phyloP scores from a whole-genome alignment of 129 eudicot species.

The Flaveria ramosissima region DNA sequence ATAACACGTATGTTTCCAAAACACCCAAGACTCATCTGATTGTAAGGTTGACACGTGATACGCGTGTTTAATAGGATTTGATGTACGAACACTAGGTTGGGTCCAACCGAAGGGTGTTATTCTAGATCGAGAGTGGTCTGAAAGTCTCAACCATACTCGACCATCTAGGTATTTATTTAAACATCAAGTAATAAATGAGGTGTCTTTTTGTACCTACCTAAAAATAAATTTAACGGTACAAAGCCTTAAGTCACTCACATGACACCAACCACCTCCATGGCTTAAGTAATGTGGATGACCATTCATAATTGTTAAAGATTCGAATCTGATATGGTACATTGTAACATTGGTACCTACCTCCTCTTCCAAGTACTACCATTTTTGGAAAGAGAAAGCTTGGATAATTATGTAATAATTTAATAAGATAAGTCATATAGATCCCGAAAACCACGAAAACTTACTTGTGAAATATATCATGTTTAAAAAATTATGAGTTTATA shows the following conservation, averaged over 20 bases:
- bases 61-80: neutral
- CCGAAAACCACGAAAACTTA: neutral
- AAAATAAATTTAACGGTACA: neutral
- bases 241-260: neutral
- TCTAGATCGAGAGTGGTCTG: neutral
- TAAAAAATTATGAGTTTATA: neutral
- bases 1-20: neutral
- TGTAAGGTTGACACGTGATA: neutral
- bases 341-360: conserved; percentile 1
- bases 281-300: neutral
- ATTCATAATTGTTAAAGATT: neutral
- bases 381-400: neutral
- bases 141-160: neutral
- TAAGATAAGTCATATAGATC: neutral
- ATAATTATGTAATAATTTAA: neutral
- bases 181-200: neutral
- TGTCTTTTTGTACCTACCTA: neutral
- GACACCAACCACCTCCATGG: neutral
- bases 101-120: neutral
- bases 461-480: neutral
- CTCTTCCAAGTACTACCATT: neutral
- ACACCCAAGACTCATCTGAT: neutral
- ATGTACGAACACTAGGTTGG: neutral
- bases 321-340: conserved; percentile 2
- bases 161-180: neutral